Evolutionary conservation across 2,329 filamentous ascomycete genomes (phyloP).

Genomic region (Piedraia hortae): DNA sequence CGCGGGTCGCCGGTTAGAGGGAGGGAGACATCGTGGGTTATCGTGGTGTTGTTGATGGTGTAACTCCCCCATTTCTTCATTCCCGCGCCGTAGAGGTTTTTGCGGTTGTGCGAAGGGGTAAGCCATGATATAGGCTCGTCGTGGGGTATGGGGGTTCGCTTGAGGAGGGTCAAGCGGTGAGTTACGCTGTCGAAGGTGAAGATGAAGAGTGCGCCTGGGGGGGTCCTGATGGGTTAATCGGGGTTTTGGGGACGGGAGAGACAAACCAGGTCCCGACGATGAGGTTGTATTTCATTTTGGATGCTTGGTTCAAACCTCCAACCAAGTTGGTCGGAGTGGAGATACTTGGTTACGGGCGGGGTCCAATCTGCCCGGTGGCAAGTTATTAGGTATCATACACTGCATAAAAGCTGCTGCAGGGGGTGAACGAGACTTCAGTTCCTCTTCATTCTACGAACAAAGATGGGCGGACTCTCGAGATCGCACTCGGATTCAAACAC

Average conservation of each 20-base stretch:
- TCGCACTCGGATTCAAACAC: too few relatives aligned
- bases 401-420: too few relatives aligned
- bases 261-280: constrained; percentile 66
- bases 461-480: too few relatives aligned
- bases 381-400: too few relatives aligned
- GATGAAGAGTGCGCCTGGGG: constrained; percentile 70
- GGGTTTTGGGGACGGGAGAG: background rate
- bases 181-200: constrained; percentile 67
- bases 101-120: constrained; percentile 60
- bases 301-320: too few relatives aligned
- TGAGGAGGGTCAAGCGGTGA: constrained; percentile 44
- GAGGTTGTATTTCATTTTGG: constrained; percentile 56
- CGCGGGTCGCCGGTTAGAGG: constrained; percentile 45
- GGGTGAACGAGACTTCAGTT: too few relatives aligned
- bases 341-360: too few relatives aligned
- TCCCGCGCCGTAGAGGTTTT: constrained; percentile 64
- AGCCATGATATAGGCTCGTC: constrained; percentile 87
- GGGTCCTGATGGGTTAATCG: constrained; percentile 22
- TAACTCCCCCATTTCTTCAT: constrained; percentile 90
- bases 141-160: constrained; percentile 52
- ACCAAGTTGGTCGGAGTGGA: too few relatives aligned
- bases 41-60: constrained; percentile 44
- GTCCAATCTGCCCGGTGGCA: too few relatives aligned
- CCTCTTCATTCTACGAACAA: too few relatives aligned
- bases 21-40: constrained; percentile 46